Conservation (phyloP, 176 grass and related monocot species). For the Raddia guianensis region DNA sequence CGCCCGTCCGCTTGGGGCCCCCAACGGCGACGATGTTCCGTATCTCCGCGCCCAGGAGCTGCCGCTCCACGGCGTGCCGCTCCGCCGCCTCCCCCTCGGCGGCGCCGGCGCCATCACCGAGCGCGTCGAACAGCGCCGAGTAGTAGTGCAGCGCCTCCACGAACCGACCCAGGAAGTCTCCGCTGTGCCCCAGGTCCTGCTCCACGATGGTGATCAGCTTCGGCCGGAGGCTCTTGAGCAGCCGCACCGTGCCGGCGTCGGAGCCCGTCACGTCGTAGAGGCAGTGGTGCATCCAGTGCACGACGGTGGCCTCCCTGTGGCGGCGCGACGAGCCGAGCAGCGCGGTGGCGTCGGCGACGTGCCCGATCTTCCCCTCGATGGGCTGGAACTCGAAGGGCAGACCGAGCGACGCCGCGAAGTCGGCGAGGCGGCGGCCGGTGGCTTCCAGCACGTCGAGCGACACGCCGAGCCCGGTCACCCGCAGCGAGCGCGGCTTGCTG, state of each 20-base stretch:
- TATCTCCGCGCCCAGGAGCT: conserved; percentile 86
- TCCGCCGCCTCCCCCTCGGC: conserved; percentile 45
- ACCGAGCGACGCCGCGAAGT: conserved; percentile 65
- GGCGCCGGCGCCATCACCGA: conserved; percentile 58
- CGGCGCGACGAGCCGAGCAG: conserved; percentile 52
- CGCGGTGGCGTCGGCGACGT: conserved; percentile 43
- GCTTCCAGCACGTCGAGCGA: conserved; percentile 81
- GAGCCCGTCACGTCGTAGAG: conserved; percentile 93
- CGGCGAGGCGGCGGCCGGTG: conserved; percentile 71
- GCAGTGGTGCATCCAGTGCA: conserved; percentile 97
- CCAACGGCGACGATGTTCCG: conserved; percentile 90
- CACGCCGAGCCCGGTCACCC: conserved; percentile 76
- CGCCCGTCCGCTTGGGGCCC: conserved; percentile 73
- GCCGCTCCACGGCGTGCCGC: conserved; percentile 72
- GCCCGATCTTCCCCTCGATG: conserved; percentile 81
- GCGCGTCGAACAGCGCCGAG: conserved; percentile 89
- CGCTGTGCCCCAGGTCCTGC: conserved; percentile 75
- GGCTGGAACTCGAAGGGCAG: conserved; percentile 78
- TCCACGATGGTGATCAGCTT: conserved; percentile 90
- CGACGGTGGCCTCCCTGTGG: conserved; percentile 60
- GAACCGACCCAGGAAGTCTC: conserved; percentile 83
- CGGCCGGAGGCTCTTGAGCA: conserved; percentile 62
- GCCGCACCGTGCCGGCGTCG: conserved; percentile 56
- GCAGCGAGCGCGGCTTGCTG: conserved; percentile 54
- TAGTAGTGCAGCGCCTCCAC: conserved; percentile 97